phyloP scores from a whole-genome alignment of 2,329 filamentous ascomycete species.

The Triangularia setosa region DNA sequence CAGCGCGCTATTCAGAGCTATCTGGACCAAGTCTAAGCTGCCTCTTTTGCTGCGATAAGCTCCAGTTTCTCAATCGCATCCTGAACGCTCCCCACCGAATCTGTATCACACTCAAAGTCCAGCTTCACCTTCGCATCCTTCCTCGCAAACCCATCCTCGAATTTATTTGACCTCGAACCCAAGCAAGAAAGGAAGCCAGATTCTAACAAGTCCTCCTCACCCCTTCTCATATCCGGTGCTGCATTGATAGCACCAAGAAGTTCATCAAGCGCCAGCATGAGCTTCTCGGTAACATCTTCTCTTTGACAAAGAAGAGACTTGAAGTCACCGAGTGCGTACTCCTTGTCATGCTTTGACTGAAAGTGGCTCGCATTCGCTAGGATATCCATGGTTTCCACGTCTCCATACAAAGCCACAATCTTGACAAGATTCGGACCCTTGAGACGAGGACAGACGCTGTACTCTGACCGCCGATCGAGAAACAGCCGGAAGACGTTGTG shows the following conservation, averaged over 20 bases:
- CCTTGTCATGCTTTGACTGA: not conserved
- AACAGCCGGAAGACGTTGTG: slow-evolving; percentile 1
- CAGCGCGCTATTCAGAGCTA: not conserved
- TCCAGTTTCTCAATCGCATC: not conserved
- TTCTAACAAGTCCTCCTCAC: not conserved
- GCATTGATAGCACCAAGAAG: not conserved
- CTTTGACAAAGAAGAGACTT: not conserved
- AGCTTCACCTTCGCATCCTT: not conserved
- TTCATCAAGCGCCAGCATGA: not conserved
- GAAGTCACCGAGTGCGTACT: not conserved
- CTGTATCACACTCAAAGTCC: not conserved
- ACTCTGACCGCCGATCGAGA: slow-evolving; percentile 7
- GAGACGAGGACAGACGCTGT: slow-evolving; percentile 4
- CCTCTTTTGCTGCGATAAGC: not conserved
- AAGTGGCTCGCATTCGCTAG: slow-evolving; percentile 2
- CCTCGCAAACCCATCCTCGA: not conserved
- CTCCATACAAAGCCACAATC: not conserved
- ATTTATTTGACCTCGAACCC: not conserved
- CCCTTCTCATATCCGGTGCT: not conserved
- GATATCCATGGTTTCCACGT: not conserved
- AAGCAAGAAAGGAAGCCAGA: not conserved
- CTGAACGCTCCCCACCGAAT: not conserved
- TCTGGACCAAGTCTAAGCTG: not conserved
- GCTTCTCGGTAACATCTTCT: not conserved
- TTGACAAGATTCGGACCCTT: slow-evolving; percentile 3